Percentiles rank a stretch among this genome's conserved stretches.
Evolutionary conservation across 805 yeast genomes (phyloP).

Genomic region (Clavispora santaluciae): DNA sequence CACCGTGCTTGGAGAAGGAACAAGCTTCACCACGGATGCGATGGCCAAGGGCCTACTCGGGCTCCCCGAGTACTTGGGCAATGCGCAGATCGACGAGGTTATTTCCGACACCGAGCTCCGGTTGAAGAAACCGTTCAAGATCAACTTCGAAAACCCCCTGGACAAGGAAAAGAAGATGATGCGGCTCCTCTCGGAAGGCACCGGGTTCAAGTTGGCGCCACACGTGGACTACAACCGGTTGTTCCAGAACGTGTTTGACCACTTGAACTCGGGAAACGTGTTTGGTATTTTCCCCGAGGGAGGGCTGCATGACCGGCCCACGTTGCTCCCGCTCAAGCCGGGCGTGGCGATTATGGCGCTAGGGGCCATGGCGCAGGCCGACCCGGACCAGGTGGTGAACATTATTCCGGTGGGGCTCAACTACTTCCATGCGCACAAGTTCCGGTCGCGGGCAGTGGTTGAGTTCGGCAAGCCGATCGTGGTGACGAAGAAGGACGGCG

Average conservation of each 20-base stretch:
- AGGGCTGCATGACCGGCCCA: conserved; percentile 41
- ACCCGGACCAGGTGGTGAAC: conserved; percentile 19
- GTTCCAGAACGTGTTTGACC: conserved; percentile 34
- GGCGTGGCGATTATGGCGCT: conserved; percentile 44
- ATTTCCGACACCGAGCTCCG: conserved; percentile 27
- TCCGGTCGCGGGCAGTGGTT: conserved; percentile 37
- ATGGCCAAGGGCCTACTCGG: conserved; percentile 34
- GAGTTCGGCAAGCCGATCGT: conserved; percentile 41
- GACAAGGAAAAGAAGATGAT: conserved; percentile 12
- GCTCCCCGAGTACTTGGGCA: conserved; percentile 32
- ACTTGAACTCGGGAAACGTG: conserved; percentile 28
- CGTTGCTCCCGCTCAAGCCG: conserved; percentile 39
- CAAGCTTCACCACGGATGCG: conserved; percentile 31
- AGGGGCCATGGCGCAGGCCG: conserved; percentile 33
- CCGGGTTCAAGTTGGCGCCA: conserved; percentile 32
- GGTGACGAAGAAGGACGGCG: conserved; percentile 26
- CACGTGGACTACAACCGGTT: conserved; percentile 35
- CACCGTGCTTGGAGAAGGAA: conserved; percentile 28
- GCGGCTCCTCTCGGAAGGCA: conserved; percentile 21
- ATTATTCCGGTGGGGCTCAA: conserved; percentile 40
- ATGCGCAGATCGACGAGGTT: conserved; percentile 25
- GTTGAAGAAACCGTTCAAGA: conserved; percentile 23
- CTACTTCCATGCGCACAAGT: conserved; percentile 39
- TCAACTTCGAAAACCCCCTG: conserved; percentile 10
- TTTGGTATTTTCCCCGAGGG: conserved; percentile 43